These are phyloP conservation scores for Penicillium sp. DNA, from an alignment of 2,329 filamentous ascomycete genomes.

Conservation along the genomic window DNA sequence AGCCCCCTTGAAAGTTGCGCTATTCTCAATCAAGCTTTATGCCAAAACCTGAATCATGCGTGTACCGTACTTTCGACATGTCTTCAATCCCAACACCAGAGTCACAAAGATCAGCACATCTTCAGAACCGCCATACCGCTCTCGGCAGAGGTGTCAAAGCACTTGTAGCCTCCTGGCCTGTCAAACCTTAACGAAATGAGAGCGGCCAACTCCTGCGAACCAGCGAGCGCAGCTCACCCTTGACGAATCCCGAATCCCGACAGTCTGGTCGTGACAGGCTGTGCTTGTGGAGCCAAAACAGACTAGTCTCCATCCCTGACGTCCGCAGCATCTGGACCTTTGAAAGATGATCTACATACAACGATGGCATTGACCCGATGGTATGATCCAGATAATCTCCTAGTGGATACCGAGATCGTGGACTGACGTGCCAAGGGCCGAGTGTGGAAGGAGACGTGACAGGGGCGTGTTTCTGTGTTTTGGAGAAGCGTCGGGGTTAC, in stretches of 20 bases:
- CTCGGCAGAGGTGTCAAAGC: conserved; percentile 1
- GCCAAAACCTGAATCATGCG: background rate
- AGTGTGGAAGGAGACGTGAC: conserved; percentile 1
- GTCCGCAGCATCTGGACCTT: background rate
- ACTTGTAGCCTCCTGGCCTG: background rate
- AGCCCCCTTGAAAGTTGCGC: background rate
- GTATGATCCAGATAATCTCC: background rate
- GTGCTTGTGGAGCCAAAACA: background rate
- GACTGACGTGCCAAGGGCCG: conserved; percentile 4
- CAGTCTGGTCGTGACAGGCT: conserved; percentile 1
- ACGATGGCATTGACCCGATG: background rate
- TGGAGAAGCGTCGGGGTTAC: background rate
- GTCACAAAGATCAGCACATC: background rate
- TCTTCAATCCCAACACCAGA: background rate
- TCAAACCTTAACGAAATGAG: conserved; percentile 4
- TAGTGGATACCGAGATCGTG: conserved; percentile 1
- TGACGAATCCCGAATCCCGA: conserved; percentile 1
- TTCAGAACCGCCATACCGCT: background rate
- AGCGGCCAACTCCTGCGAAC: background rate
- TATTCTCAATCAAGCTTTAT: background rate
- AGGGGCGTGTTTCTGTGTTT: background rate
- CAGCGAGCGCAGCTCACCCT: background rate
- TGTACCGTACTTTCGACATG: background rate
- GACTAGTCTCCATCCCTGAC: background rate
- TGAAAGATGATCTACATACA: background rate